Base-by-base conservation (phyloP, 2,329 filamentous ascomycete genomes). In the Macrophomina tecta region DNA sequence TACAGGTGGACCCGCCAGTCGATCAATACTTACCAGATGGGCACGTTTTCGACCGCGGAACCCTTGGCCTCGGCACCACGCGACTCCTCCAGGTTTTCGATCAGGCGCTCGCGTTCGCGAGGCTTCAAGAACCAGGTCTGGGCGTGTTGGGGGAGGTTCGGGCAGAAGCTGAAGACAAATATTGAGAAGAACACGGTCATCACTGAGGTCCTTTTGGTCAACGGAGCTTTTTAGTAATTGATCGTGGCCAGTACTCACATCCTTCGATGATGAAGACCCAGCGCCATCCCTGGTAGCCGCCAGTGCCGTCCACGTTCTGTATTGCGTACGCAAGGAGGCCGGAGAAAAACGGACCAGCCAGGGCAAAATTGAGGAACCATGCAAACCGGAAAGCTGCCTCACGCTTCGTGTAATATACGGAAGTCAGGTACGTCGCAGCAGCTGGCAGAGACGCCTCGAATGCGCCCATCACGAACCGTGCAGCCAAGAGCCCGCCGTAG, bases 321-420 rank as follows among this genome's bases (percentile, higher is more conserved):
- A 91, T 90, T 5, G 73, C 76, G 68, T 72, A 85, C 0, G 87
- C 86, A 0, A 90, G 79, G 4, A 90, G 76, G 2, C 87, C 86
- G n/a, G 42, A 62, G 58, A 62, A 62, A 3, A 49, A 14, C 2
- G 58, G 58, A 28, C 58, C 58, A 32, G 58, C 58, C 42, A 62
- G 18, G 30, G 58, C 58, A 30, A 62, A 62, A 42, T 62, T 62
- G 58, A 62, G 49, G 58, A 62, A 62, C 42, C 30, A 62, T 14
- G 58, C 45, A 36, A 62, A 62, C 14, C 58, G 58, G 42, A 49
- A 30, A 30, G 58, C 30, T 5, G 56, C 56, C 28, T 61, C 56
- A 12, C 56, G 56, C 40, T 61, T 61, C 56, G 56, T 62, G 58
- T 62, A 62, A 23, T 62, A 62, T 12, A 62, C 46, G 30, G 58